Evolutionary conservation across 345 rosid species (phyloP).

Genomic region (Pseudoturritis turrita): DNA sequence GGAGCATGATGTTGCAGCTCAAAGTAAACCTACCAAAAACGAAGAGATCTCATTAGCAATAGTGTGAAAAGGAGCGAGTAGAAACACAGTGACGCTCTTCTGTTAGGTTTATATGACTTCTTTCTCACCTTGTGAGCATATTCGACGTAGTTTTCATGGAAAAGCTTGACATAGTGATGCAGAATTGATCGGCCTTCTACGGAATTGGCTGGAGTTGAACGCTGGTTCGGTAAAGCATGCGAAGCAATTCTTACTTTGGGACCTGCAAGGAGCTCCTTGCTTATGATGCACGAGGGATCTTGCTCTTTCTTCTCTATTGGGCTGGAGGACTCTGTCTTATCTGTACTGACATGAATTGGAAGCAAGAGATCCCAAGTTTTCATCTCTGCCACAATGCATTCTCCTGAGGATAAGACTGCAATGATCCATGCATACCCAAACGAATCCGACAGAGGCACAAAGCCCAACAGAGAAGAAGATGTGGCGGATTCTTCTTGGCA

Average conservation of each 20-base stretch:
- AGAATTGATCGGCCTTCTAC: slow-evolving; percentile 82
- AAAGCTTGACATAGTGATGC: slow-evolving; percentile 86
- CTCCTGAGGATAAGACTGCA: slow-evolving; percentile 56
- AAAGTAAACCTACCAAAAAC: slow-evolving; percentile 56
- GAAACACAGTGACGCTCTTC: not conserved
- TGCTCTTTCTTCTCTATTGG: slow-evolving; percentile 40
- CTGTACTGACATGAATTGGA: slow-evolving; percentile 55
- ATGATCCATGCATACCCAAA: slow-evolving; percentile 92
- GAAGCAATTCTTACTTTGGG: slow-evolving; percentile 75
- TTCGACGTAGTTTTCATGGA: slow-evolving; percentile 90
- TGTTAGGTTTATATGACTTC: not conserved
- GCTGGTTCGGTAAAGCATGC: slow-evolving; percentile 64
- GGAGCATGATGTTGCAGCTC: slow-evolving; percentile 90
- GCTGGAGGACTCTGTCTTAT: slow-evolving; percentile 31
- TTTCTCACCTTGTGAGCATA: slow-evolving; percentile 91
- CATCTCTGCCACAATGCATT: slow-evolving; percentile 88
- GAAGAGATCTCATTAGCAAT: not conserved
- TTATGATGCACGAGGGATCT: slow-evolving; percentile 55
- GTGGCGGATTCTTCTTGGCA: slow-evolving; percentile 60
- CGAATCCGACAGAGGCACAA: slow-evolving; percentile 67
- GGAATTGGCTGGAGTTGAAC: slow-evolving; percentile 76
- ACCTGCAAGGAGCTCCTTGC: slow-evolving; percentile 89
- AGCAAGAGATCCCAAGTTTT: slow-evolving; percentile 75
- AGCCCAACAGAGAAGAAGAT: slow-evolving; percentile 61
- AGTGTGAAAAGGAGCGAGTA: not conserved